Conservation (phyloP, 2,329 filamentous ascomycete genomes). For the Neonectria ditissima region DNA sequence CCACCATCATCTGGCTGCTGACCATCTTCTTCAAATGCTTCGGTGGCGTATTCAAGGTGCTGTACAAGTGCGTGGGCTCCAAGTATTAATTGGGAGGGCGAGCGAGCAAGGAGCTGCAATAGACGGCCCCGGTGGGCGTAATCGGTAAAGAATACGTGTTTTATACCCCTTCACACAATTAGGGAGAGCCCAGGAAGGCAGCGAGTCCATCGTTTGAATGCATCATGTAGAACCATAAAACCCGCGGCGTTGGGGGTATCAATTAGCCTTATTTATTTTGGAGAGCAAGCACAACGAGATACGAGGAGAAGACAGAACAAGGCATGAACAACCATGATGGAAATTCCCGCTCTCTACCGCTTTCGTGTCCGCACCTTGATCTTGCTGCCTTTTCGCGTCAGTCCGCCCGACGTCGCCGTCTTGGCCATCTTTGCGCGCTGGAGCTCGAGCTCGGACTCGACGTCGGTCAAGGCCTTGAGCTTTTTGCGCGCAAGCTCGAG, state of each 20-base stretch:
- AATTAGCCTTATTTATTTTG: constrained; percentile 40
- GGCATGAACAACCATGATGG: constrained; percentile 26
- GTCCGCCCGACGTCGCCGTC: constrained; percentile 69
- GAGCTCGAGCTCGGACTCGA: constrained; percentile 68
- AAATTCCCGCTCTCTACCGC: constrained; percentile 55
- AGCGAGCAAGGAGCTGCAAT: background rate
- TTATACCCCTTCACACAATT: constrained; percentile 11
- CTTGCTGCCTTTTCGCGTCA: constrained; percentile 71
- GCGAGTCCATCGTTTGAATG: constrained; percentile 29
- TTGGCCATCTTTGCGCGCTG: constrained; percentile 75
- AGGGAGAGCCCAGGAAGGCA: constrained; percentile 13
- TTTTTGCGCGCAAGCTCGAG: constrained; percentile 65
- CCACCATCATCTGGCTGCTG: constrained; percentile 69
- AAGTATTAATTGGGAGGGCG: constrained; percentile 50
- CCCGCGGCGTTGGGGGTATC: constrained; percentile 45
- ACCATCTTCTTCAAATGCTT: constrained; percentile 67
- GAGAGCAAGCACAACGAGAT: constrained; percentile 33
- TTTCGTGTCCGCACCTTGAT: constrained; percentile 73
- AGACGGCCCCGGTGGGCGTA: constrained; percentile 4
- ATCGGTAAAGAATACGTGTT: constrained; percentile 13
- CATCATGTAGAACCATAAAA: constrained; percentile 44
- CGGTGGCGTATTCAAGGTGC: constrained; percentile 60
- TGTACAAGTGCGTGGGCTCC: constrained; percentile 63
- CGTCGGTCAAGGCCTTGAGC: constrained; percentile 64
- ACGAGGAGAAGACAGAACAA: constrained; percentile 39